Conservation (phyloP, 768 basidiomycete genomes). For the Russula griseocarnosa region DNA sequence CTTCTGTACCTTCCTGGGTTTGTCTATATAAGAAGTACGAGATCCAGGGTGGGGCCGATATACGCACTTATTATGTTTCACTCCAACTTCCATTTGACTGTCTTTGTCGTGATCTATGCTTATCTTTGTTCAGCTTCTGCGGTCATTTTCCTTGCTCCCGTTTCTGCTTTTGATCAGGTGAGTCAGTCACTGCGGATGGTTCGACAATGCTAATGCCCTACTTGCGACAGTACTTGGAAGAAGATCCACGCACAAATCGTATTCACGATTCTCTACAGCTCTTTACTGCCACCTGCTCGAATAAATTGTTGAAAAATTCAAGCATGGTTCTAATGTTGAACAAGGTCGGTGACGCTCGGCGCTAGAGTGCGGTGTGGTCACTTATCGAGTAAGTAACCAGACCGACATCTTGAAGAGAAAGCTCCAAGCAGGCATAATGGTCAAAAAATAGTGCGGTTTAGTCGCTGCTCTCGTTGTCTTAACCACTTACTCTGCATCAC, state of each 20-base stretch:
- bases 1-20: constrained; percentile 53
- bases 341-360: constrained; percentile 58
- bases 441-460: constrained; percentile 72
- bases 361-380: not conserved
- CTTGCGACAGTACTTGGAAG: constrained; percentile 65
- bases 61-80: constrained; percentile 7
- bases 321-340: constrained; percentile 56
- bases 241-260: constrained; percentile 79
- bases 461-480: not conserved
- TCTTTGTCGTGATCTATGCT: constrained; percentile 13
- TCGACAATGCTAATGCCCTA: constrained; percentile 42
- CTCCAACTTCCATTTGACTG: constrained; percentile 3
- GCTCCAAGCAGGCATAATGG: constrained; percentile 61
- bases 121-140: constrained; percentile 54
- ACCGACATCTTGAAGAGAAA: constrained; percentile 74
- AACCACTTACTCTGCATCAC: not conserved
- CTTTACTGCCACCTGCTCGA: constrained; percentile 82
- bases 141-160: constrained; percentile 82
- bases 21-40: constrained; percentile 3
- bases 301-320: constrained; percentile 65
- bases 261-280: constrained; percentile 87
- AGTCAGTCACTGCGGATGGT: constrained; percentile 17
- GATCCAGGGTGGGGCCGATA: constrained; percentile 1
- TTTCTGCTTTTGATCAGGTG: constrained; percentile 85
- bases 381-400: constrained; percentile 48